Evolutionary conservation across 768 basidiomycete species (phyloP).

Genomic region (Fistulinella prunicolor): DNA sequence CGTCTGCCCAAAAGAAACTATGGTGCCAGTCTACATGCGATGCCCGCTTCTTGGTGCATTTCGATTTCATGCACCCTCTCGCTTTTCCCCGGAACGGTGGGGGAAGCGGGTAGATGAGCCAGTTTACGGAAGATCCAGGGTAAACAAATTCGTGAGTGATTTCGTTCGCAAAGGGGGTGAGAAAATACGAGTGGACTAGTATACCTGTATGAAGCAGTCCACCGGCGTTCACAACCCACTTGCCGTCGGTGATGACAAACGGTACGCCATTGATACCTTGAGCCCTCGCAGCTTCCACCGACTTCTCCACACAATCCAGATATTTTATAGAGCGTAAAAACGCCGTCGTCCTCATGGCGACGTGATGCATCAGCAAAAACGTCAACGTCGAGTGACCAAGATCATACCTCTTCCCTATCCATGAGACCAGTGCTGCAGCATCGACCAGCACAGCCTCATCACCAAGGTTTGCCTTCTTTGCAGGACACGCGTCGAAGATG

Average conservation of each 20-base stretch:
- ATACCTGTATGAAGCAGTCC: slow-evolving; percentile 40
- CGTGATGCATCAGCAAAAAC: too few species aligned
- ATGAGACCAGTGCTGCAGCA: slow-evolving; percentile 38
- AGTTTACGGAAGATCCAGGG: too few species aligned
- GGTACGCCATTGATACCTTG: slow-evolving; percentile 49
- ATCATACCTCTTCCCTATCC: slow-evolving; percentile 33
- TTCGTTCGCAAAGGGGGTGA: too few species aligned
- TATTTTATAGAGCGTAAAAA: slow-evolving; percentile 41
- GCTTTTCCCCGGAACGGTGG: too few species aligned
- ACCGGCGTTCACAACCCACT: slow-evolving; percentile 42
- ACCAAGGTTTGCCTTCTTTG: slow-evolving; percentile 34
- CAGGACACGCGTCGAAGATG: slow-evolving; percentile 41
- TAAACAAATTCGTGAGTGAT: too few species aligned
- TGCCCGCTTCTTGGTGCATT: too few species aligned
- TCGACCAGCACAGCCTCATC: slow-evolving; percentile 34
- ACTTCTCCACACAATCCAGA: slow-evolving; percentile 37
- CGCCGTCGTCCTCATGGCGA: slow-evolving; percentile 34
- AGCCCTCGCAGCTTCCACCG: slow-evolving; percentile 37
- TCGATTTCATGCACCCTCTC: too few species aligned
- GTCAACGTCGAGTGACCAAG: not conserved
- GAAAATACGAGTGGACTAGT: too few species aligned
- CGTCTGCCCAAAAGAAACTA: too few species aligned
- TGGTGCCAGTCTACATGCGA: too few species aligned
- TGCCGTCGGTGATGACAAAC: slow-evolving; percentile 45
- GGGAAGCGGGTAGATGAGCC: too few species aligned